Base-by-base conservation (phyloP, 2,329 filamentous ascomycete genomes). In the Apiospora arundinis region DNA sequence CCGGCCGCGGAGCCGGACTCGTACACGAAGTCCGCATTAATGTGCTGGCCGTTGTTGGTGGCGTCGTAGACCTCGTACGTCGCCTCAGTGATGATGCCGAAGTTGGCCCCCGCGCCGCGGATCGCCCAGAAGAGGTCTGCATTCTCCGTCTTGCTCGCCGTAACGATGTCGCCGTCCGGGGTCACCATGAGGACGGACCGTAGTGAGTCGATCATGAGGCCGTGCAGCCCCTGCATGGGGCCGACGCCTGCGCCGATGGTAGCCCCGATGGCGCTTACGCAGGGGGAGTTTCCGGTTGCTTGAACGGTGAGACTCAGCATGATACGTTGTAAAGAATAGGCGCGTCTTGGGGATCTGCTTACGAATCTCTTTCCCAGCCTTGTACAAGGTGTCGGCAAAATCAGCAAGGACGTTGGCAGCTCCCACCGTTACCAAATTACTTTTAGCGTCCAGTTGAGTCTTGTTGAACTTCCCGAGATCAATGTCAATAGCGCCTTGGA, bases 41-140 rank as follows among this genome's bases (percentile, higher is more conserved):
- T 69, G 16, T 73, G 67, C n/a, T 75, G 44, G 4, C 72, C 75
- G 28, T 7, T 6, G 52, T 63, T 37, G 52, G 28, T 63, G 3
- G 52, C 52, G 52, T 63, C 18, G 67, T 56, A 21, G 21, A 69
- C 28, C 25, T 42, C 67, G 46, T 52, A 69, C 45, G 46, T 63
- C 6, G 65, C 65, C 40, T 45, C 23, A 3, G 28, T 45, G 12
- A 46, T 45, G 65, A 67, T 32, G n/a, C 65, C 44, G 37, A 76
- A 75, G 44, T 77, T 77, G 6, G 71, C 63, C 0, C 76, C 76
- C 2, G 75, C 76, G 1, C 76, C 76, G 11, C 76, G 74, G 28
- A 77, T 68, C 14, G 28, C 76, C 75, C 74, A 77, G 69, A 77
- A 77, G 18, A 78, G 67, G 11, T 77, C 76, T 1, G 70, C 11